Conservation (phyloP, 2,329 filamentous ascomycete genomes). For the Fusarium pseudonygamai region DNA sequence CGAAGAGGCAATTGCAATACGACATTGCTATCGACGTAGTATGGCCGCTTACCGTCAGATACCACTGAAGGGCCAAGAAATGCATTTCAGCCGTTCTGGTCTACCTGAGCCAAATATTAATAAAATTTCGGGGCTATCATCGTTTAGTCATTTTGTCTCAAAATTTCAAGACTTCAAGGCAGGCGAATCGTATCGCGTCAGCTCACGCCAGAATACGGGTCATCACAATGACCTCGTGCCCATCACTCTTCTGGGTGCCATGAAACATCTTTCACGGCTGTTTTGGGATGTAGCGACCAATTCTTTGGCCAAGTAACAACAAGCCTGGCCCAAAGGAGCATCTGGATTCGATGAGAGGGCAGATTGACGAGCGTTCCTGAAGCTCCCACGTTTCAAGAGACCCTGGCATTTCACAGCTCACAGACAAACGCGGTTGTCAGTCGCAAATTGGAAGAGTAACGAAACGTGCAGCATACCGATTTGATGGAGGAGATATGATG, state of each 20-base stretch:
- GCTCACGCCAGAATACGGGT: slow-evolving; percentile 17
- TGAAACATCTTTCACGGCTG: slow-evolving; percentile 24
- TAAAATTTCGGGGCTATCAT: slow-evolving; percentile 11
- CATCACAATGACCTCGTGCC: slow-evolving; percentile 22
- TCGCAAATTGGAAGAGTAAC: slow-evolving; percentile 27
- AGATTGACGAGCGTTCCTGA: slow-evolving; percentile 30
- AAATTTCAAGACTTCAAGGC: slow-evolving; percentile 14
- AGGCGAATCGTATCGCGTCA: slow-evolving; percentile 31
- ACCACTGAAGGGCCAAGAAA: slow-evolving; percentile 1
- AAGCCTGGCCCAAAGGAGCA: slow-evolving; percentile 24
- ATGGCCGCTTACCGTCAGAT: slow-evolving; percentile 35
- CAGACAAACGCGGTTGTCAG: slow-evolving; percentile 26
- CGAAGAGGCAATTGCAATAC: slow-evolving; percentile 8
- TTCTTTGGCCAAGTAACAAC: slow-evolving; percentile 8
- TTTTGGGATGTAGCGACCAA: slow-evolving; percentile 25
- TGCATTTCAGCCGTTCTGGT: slow-evolving; percentile 10
- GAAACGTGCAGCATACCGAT: slow-evolving; percentile 44
- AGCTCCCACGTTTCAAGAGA: slow-evolving; percentile 40
- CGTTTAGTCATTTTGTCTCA: slow-evolving; percentile 32
- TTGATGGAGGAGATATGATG: slow-evolving; percentile 42
- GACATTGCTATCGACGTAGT: background rate
- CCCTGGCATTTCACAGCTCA: slow-evolving; percentile 23
- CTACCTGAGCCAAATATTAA: slow-evolving; percentile 22
- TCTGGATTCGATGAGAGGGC: slow-evolving; percentile 7
- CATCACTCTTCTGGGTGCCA: slow-evolving; percentile 25